Base-by-base conservation (phyloP, 495 filamentous ascomycete species). In the Penicillium samsonianum region DNA sequence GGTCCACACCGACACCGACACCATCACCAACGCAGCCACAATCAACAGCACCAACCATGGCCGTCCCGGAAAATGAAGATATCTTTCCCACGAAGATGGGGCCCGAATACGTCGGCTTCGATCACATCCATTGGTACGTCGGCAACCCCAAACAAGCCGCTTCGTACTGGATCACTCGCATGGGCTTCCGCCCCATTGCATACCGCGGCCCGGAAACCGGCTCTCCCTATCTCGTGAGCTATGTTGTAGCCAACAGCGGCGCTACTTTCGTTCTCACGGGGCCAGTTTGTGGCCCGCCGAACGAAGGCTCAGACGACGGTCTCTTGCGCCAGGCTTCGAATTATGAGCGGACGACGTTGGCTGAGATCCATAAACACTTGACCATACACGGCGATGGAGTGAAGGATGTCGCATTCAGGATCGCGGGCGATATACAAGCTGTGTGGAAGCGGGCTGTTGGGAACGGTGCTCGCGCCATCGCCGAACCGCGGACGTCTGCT, bases 91-190 rank as follows among this genome's bases (percentile, higher is more conserved):
- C 67, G 2, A 48, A 60, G 26, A 31, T 69, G 26, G 67, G 67
- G 17, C 68, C 64, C 1, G 67, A 68, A 38, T 90, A 89, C 72
- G 78, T 81, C 37, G 88, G 88, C 64, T 93, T 92, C 62, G 86
- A 92, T 72, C 88, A 93, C 63, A 76, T 92, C 49, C 84, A 84
- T 55, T 93, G 90, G 89, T 94, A 87, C 65, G 90, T 94, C 14
- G 89, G 89, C 52, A 93, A 95, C 68, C 89, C 90, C 50, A 93
- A 91, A 68, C 89, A 92, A 74, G 87, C 87, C 1, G 89, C 90
- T 14, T 80, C 85, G 26, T 93, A 86, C 76, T 93, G 91, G 74
- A 84, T 84, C 64, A 84, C 84, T 6, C 84, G 85, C 58, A 83
- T 92, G 73, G 89, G 88, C 30, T 91, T 93, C 77, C 73, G 72